Percentiles rank a stretch among this genome's conserved stretches.
Evolutionary conservation across 208 protist species (phyloP).

Genomic region (Paratrypanosoma confusum): DNA sequence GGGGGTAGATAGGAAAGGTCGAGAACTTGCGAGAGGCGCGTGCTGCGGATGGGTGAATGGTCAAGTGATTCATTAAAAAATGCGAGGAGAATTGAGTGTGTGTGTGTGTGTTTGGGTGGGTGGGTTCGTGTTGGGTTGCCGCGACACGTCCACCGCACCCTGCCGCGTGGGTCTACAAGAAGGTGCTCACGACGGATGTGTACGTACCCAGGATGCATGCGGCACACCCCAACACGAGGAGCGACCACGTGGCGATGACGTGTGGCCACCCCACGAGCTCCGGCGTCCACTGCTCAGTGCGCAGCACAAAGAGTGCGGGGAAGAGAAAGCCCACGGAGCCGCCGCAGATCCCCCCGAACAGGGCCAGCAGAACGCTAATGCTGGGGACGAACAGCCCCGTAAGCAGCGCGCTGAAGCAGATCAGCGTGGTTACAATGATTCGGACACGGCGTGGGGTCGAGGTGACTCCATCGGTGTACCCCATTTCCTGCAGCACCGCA

Average conservation of each 20-base stretch:
- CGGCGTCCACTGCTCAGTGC: conserved; percentile 30
- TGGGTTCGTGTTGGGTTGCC: too few relatives aligned
- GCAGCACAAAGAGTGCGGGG: conserved; percentile 56
- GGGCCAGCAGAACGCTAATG: conserved; percentile 60
- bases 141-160: too few relatives aligned
- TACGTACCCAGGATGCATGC: conserved; percentile 46
- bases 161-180: conserved; percentile 9
- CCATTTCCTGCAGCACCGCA: conserved; percentile 43
- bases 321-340: conserved; percentile 63
- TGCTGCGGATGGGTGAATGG: not conserved
- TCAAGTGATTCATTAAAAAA: conserved; percentile 1
- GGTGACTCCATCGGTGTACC: conserved; percentile 34
- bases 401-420: conserved; percentile 53
- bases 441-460: conserved; percentile 20
- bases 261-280: conserved; percentile 24
- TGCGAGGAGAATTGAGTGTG: not conserved
- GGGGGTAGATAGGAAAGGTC: not conserved
- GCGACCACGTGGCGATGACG: conserved; percentile 22
- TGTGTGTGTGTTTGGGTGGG: not conserved
- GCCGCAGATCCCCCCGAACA: conserved; percentile 66
- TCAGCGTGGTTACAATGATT: conserved; percentile 24
- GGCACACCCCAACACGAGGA: conserved; percentile 26
- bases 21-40: not conserved
- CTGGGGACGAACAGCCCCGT: conserved; percentile 57
- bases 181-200: conserved; percentile 34